Conservation (phyloP, 805 yeast genomes). For the Wickerhamomyces alni region DNA sequence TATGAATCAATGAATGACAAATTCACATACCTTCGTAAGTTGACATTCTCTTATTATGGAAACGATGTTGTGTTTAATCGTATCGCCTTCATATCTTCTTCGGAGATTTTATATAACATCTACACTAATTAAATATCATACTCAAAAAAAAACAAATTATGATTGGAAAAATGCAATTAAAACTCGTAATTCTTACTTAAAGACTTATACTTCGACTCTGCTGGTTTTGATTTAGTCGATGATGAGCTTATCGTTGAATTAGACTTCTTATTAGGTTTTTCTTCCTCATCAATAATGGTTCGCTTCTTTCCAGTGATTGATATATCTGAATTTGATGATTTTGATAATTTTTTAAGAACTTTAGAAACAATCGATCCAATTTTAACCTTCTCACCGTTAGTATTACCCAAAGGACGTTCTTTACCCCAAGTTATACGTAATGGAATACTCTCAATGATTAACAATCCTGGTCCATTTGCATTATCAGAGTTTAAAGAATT, state of each 20-base stretch:
- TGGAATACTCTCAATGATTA: conserved; percentile 35
- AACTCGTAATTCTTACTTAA: conserved; percentile 7
- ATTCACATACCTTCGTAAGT: conserved; percentile 25
- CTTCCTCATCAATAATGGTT: neutral
- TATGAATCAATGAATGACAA: neutral
- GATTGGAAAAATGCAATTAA: neutral
- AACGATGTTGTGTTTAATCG: neutral
- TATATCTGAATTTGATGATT: neutral
- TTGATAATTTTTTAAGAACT: conserved; percentile 41
- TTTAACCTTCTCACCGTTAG: conserved; percentile 40
- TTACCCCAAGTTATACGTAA: conserved; percentile 53
- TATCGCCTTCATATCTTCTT: no score
- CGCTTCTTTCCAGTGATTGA: neutral
- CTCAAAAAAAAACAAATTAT: no score
- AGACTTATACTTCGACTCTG: conserved; percentile 2
- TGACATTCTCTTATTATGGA: conserved; percentile 18
- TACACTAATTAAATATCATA: no score
- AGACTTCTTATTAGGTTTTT: neutral
- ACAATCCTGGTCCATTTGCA: conserved; percentile 24
- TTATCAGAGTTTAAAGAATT: conserved; percentile 19
- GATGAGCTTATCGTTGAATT: no score
- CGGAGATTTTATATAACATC: no score
- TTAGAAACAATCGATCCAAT: conserved; percentile 44
- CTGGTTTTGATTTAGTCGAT: no score
- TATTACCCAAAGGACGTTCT: conserved; percentile 33